phyloP scores from a whole-genome alignment of 345 rosid species.

The Pugionium dolabratum region DNA sequence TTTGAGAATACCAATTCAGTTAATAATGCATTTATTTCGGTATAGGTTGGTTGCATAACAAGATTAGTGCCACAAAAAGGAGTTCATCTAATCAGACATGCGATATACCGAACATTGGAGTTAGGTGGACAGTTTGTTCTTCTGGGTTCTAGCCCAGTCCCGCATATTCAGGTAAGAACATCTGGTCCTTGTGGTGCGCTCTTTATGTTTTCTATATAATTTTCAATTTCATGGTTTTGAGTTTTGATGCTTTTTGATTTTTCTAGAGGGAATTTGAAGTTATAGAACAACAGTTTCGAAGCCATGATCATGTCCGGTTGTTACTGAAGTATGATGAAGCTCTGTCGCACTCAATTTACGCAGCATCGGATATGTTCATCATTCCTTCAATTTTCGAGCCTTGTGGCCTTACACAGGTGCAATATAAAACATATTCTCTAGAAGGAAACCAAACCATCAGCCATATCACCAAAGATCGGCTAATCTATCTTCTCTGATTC shows the following conservation, averaged over 20 bases:
- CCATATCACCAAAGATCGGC: background rate
- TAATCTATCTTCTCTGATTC: slow-evolving; percentile 16
- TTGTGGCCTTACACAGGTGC: slow-evolving; percentile 98
- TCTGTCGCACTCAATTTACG: slow-evolving; percentile 81
- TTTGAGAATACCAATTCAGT: slow-evolving; percentile 11
- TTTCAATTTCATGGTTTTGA: background rate
- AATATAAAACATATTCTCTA: slow-evolving; percentile 9
- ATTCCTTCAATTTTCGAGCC: slow-evolving; percentile 98
- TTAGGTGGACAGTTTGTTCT: slow-evolving; percentile 94
- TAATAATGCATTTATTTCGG: background rate
- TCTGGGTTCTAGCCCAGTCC: slow-evolving; percentile 95
- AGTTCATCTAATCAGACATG: slow-evolving; percentile 93
- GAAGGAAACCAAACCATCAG: slow-evolving; percentile 14
- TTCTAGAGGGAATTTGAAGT: slow-evolving; percentile 87
- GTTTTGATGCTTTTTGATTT: slow-evolving; percentile 22
- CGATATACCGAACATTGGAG: slow-evolving; percentile 86
- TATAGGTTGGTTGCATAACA: slow-evolving; percentile 93
- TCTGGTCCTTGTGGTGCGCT: background rate
- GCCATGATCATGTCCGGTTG: slow-evolving; percentile 68
- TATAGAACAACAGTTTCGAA: slow-evolving; percentile 68
- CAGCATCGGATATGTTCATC: slow-evolving; percentile 89
- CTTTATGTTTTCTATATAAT: background rate
- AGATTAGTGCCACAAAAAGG: slow-evolving; percentile 98
- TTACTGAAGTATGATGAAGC: slow-evolving; percentile 83
- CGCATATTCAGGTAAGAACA: slow-evolving; percentile 76